Evolutionary conservation across 192 early-diverging fungal species (phyloP).

Genomic region (Dissophora ornata): DNA sequence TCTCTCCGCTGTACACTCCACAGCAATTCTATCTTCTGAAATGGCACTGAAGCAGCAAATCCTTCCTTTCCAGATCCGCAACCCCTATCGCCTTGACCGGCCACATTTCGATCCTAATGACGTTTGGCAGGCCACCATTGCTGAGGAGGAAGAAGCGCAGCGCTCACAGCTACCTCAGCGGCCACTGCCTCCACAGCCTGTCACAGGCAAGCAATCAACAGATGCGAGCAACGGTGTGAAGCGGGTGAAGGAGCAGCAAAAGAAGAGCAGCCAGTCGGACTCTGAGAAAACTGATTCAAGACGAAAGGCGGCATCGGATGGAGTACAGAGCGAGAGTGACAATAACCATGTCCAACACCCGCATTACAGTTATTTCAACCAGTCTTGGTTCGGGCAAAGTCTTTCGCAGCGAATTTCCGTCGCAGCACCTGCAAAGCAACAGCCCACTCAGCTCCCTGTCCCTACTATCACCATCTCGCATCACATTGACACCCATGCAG

Average conservation of each 20-base stretch:
- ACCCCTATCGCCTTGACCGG: slow-evolving; percentile 50
- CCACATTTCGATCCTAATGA: slow-evolving; percentile 29
- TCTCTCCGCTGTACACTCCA: too few species aligned
- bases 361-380: slow-evolving; percentile 19
- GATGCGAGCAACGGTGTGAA: neutral
- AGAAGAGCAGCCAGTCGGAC: neutral
- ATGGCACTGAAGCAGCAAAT: slow-evolving; percentile 35
- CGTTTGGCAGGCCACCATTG: slow-evolving; percentile 11
- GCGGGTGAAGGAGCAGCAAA: slow-evolving; percentile 13
- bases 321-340: neutral
- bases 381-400: slow-evolving; percentile 22
- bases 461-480: slow-evolving; percentile 39
- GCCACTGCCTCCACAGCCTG: slow-evolving; percentile 13
- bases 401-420: neutral
- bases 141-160: slow-evolving; percentile 19
- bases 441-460: neutral
- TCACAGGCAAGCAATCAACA: neutral
- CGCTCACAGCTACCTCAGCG: neutral
- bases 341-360: neutral
- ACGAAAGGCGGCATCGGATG: neutral
- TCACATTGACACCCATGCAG: slow-evolving; percentile 38
- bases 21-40: too few species aligned
- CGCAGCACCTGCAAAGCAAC: neutral
- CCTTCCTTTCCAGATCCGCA: slow-evolving; percentile 33
- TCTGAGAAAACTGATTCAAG: slow-evolving; percentile 1